Conservation (phyloP, 495 filamentous ascomycete species). For the Neurospora sp. region DNA sequence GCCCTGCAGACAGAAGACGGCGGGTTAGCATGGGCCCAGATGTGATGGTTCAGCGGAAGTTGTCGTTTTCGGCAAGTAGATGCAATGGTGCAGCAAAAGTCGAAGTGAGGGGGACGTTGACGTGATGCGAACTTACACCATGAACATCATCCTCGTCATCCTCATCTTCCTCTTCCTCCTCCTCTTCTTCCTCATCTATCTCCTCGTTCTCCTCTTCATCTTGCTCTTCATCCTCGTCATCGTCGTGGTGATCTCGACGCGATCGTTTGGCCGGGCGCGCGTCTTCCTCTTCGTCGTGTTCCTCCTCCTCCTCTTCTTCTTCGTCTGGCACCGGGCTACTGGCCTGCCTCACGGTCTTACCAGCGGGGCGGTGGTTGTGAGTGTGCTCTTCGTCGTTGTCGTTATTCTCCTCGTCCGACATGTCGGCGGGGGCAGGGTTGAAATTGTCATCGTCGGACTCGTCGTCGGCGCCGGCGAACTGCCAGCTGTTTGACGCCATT, state of each 20-base stretch:
- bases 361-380: background rate
- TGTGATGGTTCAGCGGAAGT: background rate
- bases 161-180: conserved; percentile 48
- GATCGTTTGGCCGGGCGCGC: conserved; percentile 15
- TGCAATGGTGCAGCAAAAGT: background rate
- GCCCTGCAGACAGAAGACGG: conserved; percentile 36
- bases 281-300: conserved; percentile 29
- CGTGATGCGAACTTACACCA: conserved; percentile 19
- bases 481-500: conserved; percentile 21
- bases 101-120: background rate
- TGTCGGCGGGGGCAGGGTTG: conserved; percentile 58
- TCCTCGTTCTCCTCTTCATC: conserved; percentile 30
- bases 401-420: conserved; percentile 54
- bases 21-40: background rate
- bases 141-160: conserved; percentile 31
- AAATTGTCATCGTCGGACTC: conserved; percentile 71
- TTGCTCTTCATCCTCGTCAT: conserved; percentile 40
- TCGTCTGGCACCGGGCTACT: conserved; percentile 17
- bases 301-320: conserved; percentile 34
- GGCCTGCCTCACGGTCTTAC: conserved; percentile 3
- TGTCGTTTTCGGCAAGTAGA: background rate
- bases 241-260: conserved; percentile 5
- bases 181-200: conserved; percentile 46
- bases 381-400: conserved; percentile 4
- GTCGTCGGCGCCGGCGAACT: conserved; percentile 38